Evolutionary conservation across 805 yeast species (phyloP).

Genomic region (Wickerhamomyces subpelliculosus): DNA sequence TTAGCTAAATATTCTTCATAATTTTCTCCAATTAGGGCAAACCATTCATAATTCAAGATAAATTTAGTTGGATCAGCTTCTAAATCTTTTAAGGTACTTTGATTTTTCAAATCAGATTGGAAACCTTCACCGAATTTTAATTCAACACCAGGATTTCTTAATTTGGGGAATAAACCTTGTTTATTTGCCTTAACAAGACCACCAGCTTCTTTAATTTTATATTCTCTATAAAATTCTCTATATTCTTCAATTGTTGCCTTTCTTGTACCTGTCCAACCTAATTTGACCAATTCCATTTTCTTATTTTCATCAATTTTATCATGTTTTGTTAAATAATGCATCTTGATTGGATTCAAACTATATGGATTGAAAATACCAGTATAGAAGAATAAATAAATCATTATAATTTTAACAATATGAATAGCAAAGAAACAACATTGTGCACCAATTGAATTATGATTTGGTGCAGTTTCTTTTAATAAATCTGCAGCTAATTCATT

Average conservation of each 20-base stretch:
- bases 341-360: conserved; percentile 35
- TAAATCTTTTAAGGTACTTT: conserved; percentile 30
- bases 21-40: conserved; percentile 41
- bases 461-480: conserved; percentile 39
- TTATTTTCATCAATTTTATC: conserved; percentile 26
- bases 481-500: conserved; percentile 39
- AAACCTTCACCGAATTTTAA: conserved; percentile 83
- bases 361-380: conserved; percentile 78
- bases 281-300: conserved; percentile 39
- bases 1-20: conserved; percentile 33
- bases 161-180: conserved; percentile 56
- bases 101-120: conserved; percentile 40
- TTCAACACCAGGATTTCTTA: conserved; percentile 51
- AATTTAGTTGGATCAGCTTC: conserved; percentile 38
- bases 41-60: conserved; percentile 48
- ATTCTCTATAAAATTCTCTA: conserved; percentile 60
- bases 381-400: conserved; percentile 52
- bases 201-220: conserved; percentile 59
- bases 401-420: conserved; percentile 56
- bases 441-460: conserved; percentile 33
- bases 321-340: conserved; percentile 25
- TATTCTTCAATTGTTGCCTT: conserved; percentile 65
- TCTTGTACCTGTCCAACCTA: conserved; percentile 96
- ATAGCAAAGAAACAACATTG: conserved; percentile 66
- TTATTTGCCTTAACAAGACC: conserved; percentile 72